Conservation (phyloP, 1,139 yeast species). For the Eremothecium gossypii region DNA sequence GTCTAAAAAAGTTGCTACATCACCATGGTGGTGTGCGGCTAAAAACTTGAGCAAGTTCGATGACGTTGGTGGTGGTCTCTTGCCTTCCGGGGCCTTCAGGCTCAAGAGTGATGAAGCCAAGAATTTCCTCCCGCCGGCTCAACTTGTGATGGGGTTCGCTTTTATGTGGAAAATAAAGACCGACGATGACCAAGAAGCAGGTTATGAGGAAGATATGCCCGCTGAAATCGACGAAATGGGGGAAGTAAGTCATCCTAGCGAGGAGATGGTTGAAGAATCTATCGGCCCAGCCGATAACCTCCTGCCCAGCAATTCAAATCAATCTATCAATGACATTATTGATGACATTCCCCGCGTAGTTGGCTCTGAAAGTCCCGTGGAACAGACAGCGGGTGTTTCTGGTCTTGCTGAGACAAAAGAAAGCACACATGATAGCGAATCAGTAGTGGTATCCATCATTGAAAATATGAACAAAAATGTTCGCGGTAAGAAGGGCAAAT, state of each 20-base stretch:
- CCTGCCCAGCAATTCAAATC: background rate
- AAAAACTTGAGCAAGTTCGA: constrained; percentile 59
- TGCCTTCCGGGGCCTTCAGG: constrained; percentile 57
- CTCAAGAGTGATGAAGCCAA: constrained; percentile 46
- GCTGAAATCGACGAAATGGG: constrained; percentile 7
- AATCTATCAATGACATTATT: constrained; percentile 3
- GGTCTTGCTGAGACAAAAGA: constrained; percentile 3
- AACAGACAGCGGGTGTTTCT: constrained; percentile 4
- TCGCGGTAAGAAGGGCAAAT: constrained; percentile 77
- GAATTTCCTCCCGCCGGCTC: constrained; percentile 68
- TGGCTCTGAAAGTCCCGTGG: background rate
- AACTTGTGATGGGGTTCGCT: constrained; percentile 83
- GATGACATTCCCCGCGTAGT: constrained; percentile 7
- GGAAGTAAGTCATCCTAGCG: constrained; percentile 5
- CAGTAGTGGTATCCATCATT: constrained; percentile 13
- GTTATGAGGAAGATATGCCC: constrained; percentile 7
- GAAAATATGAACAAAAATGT: constrained; percentile 34
- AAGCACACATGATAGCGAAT: constrained; percentile 8
- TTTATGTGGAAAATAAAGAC: constrained; percentile 54
- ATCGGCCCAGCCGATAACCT: constrained; percentile 4
- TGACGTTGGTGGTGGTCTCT: constrained; percentile 46
- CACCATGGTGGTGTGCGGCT: constrained; percentile 78
- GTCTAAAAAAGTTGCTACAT: constrained; percentile 71
- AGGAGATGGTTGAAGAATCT: constrained; percentile 8
- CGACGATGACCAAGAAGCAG: constrained; percentile 17